Base-by-base conservation (phyloP, 2,329 filamentous ascomycete species). In the Apiospora phragmitis region DNA sequence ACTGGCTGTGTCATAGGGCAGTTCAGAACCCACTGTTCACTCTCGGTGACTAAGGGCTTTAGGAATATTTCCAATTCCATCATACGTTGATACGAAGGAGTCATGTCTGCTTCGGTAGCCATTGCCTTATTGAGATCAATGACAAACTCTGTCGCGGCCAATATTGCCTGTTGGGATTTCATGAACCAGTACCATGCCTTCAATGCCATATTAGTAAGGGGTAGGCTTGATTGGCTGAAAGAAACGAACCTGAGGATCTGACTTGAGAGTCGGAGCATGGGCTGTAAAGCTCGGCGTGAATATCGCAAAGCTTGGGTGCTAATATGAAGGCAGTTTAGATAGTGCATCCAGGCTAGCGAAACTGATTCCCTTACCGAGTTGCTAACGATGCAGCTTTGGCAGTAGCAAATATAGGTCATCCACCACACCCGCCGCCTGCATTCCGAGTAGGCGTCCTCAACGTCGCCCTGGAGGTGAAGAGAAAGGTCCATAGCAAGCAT, bases 331-430 rank as follows among this genome's bases (percentile, higher is more conserved):
- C 4, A 7, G 11, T 62, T 59, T 38, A 62, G 29, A 12, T 9
- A 38, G 24, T n/a, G 21, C 3, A 38, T 62, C 18, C 26, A 29
- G 24, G 21, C 67, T 26, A 4, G 18, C 29, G 29, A 26, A 49
- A n/a, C 11, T 11, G 68, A 35, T 32, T 32, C 3, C 42, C 79
- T 72, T 80, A 85, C 84, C 72, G 81, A 83, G 70, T 85, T 86
- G 77, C 83, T 86, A 29, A 87, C 84, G 69, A 88, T 86, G 1
- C 85, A 83, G 14, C 81, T 83, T 74, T 88, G 86, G 55, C 84
- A 86, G 6, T 84, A 83, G 71, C 82, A 84, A 21, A 86, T 81
- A 71, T 87, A 88, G 79, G 85, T 87, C 84, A 87, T 87, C 86
- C 86, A 88, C 85, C 85, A 88, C 7, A 83, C 80, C 41, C 85